Evolutionary conservation across 2,329 filamentous ascomycete species (phyloP), one percentile per base, ranked within the genome.

Genomic region (Neonectria coccinea): DNA sequence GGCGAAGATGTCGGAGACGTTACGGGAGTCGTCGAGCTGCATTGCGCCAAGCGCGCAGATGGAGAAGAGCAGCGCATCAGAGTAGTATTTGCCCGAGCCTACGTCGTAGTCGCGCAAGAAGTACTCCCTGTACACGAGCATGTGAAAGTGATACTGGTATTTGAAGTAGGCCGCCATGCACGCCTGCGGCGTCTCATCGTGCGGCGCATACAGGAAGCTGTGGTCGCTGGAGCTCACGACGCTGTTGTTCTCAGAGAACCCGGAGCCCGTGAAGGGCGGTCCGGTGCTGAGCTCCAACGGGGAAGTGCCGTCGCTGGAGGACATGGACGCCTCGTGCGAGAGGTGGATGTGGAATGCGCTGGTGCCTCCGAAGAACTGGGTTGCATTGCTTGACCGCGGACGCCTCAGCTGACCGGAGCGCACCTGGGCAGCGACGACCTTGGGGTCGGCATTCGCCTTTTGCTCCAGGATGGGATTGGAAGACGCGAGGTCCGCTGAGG

Each of bases 71-170:
- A 85, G 76, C 12, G 83, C 72, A 56, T 85, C 83, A 0, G 83
- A 85, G 66, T 85, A 85, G 67, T 85, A 84, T 29, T 78, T 79
- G 0, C 83, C 83, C 1, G 71, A 76, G 0, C 81, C 82, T 2
- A 78, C 74, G 65, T 83, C 81, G 57, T 84, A 85, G 67, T 85
- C 83, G 31, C 83, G 74, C 10, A 85, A 70, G 62, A 85, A 85
- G 64, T 81, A 84, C 67, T 85, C 83, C 31, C 83, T 78, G 63
- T 85, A 85, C 2, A 85, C 75, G 60, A 81, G 79, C 82, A 85
- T 84, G 67, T 82, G 78, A 65, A 83, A 84, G 39, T 82, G 79
- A 55, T 85, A 85, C 22, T 83, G 79, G 41, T 81, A 74, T 57
- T 80, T 78, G 71, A 85, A 85, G 67, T 85, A 85, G 4, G 75